Base-by-base conservation (phyloP, 139 green algal species). In the Asterochloris erici region DNA sequence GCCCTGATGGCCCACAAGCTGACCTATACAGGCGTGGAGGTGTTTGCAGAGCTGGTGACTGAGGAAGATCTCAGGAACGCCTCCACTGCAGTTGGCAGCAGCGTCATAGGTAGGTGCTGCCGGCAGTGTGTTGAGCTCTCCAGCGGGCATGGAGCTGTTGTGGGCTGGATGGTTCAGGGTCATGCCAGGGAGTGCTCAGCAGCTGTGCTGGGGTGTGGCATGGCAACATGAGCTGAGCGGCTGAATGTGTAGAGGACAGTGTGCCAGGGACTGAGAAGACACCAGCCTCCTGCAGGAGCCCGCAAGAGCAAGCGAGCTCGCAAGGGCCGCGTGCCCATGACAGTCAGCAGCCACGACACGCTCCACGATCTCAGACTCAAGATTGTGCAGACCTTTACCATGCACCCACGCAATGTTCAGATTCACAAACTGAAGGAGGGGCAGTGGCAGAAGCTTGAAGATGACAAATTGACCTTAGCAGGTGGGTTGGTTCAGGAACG, bases 391-490 rank as follows among this genome's bases (percentile, higher is more conserved):
- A 78, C 81, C 19, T 71, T 95, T n/a, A 79, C 63, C 63, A 78
- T 94, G 26, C 89, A 95, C 81, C 91, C 92, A 47, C 63, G 74
- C 60, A 95, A 95, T 84, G 83, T 80, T 9, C 76, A 79, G 15
- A 63, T 88, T 10, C 88, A 84, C 47, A 21, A 68, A 14, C 74
- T 69, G 24, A n/a, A 60, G 28, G 17, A 54, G 17, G 28, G 74
- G 23, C 61, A 61, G 10, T 82, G 82, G 69, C 27, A 79, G 26
- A 14, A 78, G 79, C 79, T 83, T 17, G 26, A n/a, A 80, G 84
- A 61, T 24, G 84, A 79, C 78, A 63, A 23, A 14, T 11, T 17
- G 24, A 62, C 21, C 60, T 19, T 83, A 27, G 83, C 60, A 29
- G 61, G 64, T 82, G 13, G 24, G 62, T 66, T 73, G 66, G 1